These are phyloP conservation scores for Phytophthora foliorum DNA, from an alignment of 352 stramenopile genomes.

Conservation along the genomic window DNA sequence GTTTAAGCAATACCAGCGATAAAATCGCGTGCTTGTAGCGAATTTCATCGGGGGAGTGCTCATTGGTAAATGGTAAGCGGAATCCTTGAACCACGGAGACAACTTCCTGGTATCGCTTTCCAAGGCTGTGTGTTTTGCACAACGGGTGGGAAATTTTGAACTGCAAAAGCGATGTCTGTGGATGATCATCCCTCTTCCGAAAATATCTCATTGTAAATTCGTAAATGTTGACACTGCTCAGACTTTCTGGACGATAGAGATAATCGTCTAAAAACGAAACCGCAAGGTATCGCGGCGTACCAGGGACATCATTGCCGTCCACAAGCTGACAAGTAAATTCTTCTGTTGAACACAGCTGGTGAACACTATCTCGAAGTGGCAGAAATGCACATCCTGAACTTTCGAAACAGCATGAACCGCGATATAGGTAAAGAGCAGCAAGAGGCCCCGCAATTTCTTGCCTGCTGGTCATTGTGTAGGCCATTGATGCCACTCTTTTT, in stretches of 20 bases:
- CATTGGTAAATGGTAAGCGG: neutral
- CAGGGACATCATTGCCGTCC: neutral
- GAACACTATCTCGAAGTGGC: neutral
- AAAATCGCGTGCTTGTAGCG: neutral
- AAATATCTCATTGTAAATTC: slow-evolving; percentile 6
- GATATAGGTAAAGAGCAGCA: neutral
- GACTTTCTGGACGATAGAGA: neutral
- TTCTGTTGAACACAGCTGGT: neutral
- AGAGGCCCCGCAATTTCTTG: neutral
- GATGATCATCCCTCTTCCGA: neutral
- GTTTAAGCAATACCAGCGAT: slow-evolving; percentile 1
- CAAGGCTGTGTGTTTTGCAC: neutral
- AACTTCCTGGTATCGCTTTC: slow-evolving; percentile 6
- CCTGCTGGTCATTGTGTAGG: neutral
- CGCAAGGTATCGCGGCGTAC: neutral
- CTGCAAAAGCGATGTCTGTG: neutral
- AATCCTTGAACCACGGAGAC: neutral
- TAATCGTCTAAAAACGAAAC: slow-evolving; percentile 13
- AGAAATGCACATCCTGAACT: neutral
- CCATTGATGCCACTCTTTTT: neutral
- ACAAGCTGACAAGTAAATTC: neutral
- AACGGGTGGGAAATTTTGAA: slow-evolving; percentile 2
- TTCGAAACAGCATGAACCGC: neutral
- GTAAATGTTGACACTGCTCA: neutral
- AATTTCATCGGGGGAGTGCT: neutral